Evolutionary conservation across 2,329 filamentous ascomycete species (phyloP).

Genomic region (Penicillium sp.): DNA sequence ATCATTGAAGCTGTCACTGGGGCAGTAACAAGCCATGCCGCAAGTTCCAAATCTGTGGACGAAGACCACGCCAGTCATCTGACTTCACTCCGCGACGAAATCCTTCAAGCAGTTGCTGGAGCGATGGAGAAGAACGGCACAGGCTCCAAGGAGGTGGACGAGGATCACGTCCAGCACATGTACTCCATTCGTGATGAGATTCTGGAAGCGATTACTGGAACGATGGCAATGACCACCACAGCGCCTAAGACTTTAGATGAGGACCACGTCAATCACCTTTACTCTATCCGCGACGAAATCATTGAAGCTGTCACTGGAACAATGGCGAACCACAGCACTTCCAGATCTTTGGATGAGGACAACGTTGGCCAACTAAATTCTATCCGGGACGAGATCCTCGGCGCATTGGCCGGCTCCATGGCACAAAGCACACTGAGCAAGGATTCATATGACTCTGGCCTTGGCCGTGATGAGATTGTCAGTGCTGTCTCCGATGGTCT

Average conservation of each 20-base stretch:
- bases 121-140: conserved; percentile 23
- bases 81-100: conserved; percentile 28
- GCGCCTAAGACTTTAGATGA: conserved; percentile 7
- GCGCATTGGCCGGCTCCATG: conserved; percentile 32
- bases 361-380: conserved; percentile 30
- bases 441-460: conserved; percentile 32
- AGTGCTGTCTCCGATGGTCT: conserved; percentile 61
- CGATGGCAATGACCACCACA: conserved; percentile 2
- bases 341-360: conserved; percentile 24
- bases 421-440: conserved; percentile 33
- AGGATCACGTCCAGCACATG: conserved; percentile 7
- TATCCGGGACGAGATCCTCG: conserved; percentile 36
- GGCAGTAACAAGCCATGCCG: conserved; percentile 25
- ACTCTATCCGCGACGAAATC: conserved; percentile 29
- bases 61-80: conserved; percentile 23
- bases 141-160: conserved; percentile 17
- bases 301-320: conserved; percentile 13
- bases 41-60: conserved; percentile 16
- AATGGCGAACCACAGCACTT: conserved; percentile 3
- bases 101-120: conserved; percentile 30
- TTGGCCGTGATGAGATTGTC: conserved; percentile 58
- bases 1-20: conserved; percentile 31
- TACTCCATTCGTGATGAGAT: conserved; percentile 52
- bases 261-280: conserved; percentile 10
- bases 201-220: conserved; percentile 54